phyloP scores from a whole-genome alignment of 1,139 yeast genomes.

The Geotrichum siamense region DNA sequence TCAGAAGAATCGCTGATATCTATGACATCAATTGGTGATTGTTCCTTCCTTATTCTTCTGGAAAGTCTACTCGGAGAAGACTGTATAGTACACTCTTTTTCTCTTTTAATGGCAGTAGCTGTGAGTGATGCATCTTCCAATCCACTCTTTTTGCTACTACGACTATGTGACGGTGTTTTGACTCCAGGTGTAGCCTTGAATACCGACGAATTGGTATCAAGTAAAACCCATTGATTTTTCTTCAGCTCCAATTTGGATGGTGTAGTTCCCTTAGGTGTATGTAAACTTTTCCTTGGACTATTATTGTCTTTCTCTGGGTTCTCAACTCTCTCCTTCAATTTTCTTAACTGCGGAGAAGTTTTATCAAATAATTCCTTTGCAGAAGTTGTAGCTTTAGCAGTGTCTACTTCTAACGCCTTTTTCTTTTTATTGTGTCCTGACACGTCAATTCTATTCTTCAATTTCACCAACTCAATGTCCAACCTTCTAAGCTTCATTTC shows the following conservation, averaged over 20 bases:
- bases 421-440: neutral
- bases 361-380: neutral
- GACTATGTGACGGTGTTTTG: too few species aligned
- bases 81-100: neutral
- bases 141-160: neutral
- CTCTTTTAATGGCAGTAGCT: neutral
- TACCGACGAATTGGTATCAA: too few species aligned
- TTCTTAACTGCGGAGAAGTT: neutral
- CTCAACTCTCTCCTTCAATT: neutral
- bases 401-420: neutral
- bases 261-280: neutral
- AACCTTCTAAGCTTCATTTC: too few species aligned
- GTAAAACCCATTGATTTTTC: too few species aligned
- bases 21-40: neutral
- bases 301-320: neutral
- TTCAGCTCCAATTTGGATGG: too few species aligned
- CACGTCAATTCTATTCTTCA: neutral
- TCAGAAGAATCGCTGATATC: neutral
- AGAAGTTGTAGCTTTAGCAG: neutral
- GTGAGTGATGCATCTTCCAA: neutral
- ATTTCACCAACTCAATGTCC: neutral
- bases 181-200: too few species aligned
- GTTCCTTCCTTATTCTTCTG: neutral
- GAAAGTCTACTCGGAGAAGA: neutral
- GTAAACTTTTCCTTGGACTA: neutral